Conservation (phyloP, 2,329 filamentous ascomycete genomes). For the Knoxdaviesia proteae region DNA sequence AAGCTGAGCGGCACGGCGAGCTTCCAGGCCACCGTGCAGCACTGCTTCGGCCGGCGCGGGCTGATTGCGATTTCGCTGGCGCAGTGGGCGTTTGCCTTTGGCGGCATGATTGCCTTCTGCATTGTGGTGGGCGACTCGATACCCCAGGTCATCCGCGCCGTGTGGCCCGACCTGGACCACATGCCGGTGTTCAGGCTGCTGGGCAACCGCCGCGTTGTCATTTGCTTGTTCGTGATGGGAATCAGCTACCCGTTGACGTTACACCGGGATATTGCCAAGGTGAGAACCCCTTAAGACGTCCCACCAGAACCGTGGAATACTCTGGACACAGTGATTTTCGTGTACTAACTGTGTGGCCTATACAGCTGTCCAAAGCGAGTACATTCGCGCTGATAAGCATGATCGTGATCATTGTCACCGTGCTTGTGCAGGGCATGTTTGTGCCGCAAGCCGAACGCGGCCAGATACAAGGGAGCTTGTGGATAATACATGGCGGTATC, state of each 20-base stretch:
- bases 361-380: conserved; percentile 80
- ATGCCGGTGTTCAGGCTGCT: conserved; percentile 66
- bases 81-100: conserved; percentile 97
- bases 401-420: conserved; percentile 70
- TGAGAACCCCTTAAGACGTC: conserved; percentile 54
- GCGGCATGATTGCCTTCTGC: conserved; percentile 94
- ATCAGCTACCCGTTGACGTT: conserved; percentile 81
- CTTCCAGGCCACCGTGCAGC: conserved; percentile 88
- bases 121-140: conserved; percentile 96
- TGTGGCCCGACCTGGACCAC: conserved; percentile 56
- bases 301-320: conserved; percentile 94
- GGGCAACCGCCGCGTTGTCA: conserved; percentile 62
- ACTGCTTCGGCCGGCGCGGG: conserved; percentile 78
- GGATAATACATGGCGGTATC: conserved; percentile 70
- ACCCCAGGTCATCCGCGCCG: conserved; percentile 63
- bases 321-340: conserved; percentile 13
- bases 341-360: conserved; percentile 3
- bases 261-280: conserved; percentile 94
- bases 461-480: conserved; percentile 42
- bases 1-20: conserved; percentile 87
- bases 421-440: conserved; percentile 62
- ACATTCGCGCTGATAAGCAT: conserved; percentile 86
- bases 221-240: conserved; percentile 68
- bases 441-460: conserved; percentile 55
- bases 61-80: conserved; percentile 75